Evolutionary conservation across 352 stramenopile genomes (phyloP).

Genomic region (Phytophthora sp.): DNA sequence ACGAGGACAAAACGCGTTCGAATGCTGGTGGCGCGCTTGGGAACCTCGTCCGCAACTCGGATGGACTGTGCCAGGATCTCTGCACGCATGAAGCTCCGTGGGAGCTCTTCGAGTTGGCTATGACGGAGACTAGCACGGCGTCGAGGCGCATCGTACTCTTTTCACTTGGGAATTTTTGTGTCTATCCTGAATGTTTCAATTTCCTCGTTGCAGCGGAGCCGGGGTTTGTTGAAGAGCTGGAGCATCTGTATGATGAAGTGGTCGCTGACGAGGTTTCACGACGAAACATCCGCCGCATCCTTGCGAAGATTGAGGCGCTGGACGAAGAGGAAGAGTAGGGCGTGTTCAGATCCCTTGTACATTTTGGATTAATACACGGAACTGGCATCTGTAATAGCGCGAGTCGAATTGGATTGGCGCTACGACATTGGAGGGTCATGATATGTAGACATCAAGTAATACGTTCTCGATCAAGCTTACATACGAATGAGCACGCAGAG

Average conservation of each 20-base stretch:
- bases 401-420: too few species aligned
- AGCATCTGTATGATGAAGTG: slow-evolving; percentile 66
- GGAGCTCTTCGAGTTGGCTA: slow-evolving; percentile 75
- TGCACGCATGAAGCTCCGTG: slow-evolving; percentile 62
- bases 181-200: slow-evolving; percentile 76
- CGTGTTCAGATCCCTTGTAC: too few species aligned
- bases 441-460: too few species aligned
- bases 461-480: too few species aligned
- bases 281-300: slow-evolving; percentile 74
- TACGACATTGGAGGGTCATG: too few species aligned
- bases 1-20: slow-evolving; percentile 91
- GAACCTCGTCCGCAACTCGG: slow-evolving; percentile 93
- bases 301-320: slow-evolving; percentile 61
- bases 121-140: slow-evolving; percentile 60
- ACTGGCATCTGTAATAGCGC: too few species aligned
- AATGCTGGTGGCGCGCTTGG: slow-evolving; percentile 93
- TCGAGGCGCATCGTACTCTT: slow-evolving; percentile 91
- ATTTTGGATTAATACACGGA: too few species aligned
- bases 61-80: slow-evolving; percentile 72
- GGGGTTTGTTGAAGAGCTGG: slow-evolving; percentile 49
- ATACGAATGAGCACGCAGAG: too few species aligned
- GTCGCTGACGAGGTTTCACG: slow-evolving; percentile 68
- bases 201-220: slow-evolving; percentile 50
- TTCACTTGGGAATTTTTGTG: slow-evolving; percentile 90
- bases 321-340: not conserved